These are phyloP conservation scores for Corylus avellana DNA, from an alignment of 306 rosid genomes.

Conservation along the genomic window DNA sequence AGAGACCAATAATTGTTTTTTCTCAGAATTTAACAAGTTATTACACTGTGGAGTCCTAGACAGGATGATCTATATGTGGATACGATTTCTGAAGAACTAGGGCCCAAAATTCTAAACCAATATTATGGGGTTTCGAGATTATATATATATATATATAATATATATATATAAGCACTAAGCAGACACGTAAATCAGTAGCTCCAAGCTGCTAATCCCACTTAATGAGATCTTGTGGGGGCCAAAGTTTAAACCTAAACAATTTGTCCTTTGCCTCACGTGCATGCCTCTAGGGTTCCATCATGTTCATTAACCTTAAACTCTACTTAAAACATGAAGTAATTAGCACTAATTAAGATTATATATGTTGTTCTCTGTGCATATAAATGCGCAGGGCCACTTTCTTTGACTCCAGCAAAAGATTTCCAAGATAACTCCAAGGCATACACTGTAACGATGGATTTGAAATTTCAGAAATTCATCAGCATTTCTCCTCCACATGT, in stretches of 20 bases:
- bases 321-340: not conserved
- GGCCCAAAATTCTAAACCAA: constrained; percentile 37
- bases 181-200: constrained; percentile 39
- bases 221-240: constrained; percentile 43
- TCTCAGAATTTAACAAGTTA: constrained; percentile 23
- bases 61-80: constrained; percentile 35
- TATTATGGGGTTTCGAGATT: constrained; percentile 12
- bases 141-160: too few species aligned
- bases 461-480: not conserved
- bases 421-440: constrained; percentile 3
- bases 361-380: too few species aligned
- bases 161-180: constrained; percentile 22
- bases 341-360: constrained; percentile 13
- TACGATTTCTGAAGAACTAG: constrained; percentile 25
- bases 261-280: constrained; percentile 21
- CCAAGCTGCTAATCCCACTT: constrained; percentile 38
- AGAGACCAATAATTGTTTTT: constrained; percentile 42
- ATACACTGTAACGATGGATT: constrained; percentile 1
- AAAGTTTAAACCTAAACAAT: not conserved
- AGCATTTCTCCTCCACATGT: not conserved
- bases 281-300: not conserved
- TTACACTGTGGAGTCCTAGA: constrained; percentile 22
- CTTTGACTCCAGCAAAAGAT: constrained; percentile 9
- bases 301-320: constrained; percentile 14
- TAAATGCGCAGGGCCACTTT: constrained; percentile 25